Evolutionary conservation across 371 early-diverging fungal species (phyloP).

Genomic region (Mortierella sp.): DNA sequence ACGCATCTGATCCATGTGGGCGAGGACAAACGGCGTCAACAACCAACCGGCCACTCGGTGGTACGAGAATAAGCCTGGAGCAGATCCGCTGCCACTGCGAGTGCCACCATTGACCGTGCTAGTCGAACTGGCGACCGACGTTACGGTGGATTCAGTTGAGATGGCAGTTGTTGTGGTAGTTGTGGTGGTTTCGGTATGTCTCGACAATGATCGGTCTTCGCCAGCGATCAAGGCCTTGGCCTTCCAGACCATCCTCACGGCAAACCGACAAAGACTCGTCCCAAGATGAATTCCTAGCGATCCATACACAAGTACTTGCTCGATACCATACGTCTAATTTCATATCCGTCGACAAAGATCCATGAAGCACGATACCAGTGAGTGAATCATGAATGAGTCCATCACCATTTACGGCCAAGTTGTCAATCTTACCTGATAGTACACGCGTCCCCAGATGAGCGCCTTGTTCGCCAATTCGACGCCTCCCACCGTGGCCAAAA

Average conservation of each 20-base stretch:
- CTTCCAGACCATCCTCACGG: slow-evolving; percentile 37
- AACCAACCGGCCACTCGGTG: slow-evolving; percentile 45
- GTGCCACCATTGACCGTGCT: neutral
- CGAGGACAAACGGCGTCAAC: slow-evolving; percentile 25
- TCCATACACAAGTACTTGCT: slow-evolving; percentile 35
- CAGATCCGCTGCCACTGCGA: slow-evolving; percentile 2
- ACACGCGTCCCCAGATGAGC: slow-evolving; percentile 50
- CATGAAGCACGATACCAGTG: neutral
- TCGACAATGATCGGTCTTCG: neutral
- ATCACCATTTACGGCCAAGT: no score
- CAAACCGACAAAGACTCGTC: slow-evolving; percentile 16
- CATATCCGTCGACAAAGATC: neutral
- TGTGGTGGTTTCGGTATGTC: neutral
- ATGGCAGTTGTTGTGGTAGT: slow-evolving; percentile 8
- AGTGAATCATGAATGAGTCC: neutral
- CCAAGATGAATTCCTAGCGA: slow-evolving; percentile 29
- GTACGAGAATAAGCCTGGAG: slow-evolving; percentile 44
- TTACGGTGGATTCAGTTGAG: neutral
- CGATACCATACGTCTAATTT: slow-evolving; percentile 29
- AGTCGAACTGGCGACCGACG: neutral
- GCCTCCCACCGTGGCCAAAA: slow-evolving; percentile 37
- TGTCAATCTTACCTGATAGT: slow-evolving; percentile 54
- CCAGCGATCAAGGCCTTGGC: slow-evolving; percentile 20
- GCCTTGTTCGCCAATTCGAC: slow-evolving; percentile 41
- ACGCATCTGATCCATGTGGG: slow-evolving; percentile 24